Percentiles rank a stretch among this genome's conserved stretches.
phyloP scores from a whole-genome alignment of 176 grass and related monocot species.

The Ampelocalamus luodianensis region DNA sequence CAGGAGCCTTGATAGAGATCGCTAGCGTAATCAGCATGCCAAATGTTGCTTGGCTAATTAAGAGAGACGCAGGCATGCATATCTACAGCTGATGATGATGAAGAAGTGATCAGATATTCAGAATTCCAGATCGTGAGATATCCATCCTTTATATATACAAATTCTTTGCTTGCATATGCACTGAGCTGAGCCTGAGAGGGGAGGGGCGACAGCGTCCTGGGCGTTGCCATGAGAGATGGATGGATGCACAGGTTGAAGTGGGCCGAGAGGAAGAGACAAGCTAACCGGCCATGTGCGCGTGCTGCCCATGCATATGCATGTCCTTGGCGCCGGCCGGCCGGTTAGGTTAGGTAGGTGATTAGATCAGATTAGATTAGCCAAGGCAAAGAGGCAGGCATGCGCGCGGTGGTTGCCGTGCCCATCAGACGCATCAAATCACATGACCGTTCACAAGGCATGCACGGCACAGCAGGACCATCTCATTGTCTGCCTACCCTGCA shows the following conservation, averaged over 20 bases:
- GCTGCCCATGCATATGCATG: neutral
- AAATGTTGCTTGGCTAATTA: neutral
- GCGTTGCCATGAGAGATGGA: neutral
- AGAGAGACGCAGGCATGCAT: neutral
- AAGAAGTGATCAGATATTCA: neutral
- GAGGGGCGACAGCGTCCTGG: neutral
- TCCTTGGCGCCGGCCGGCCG: too few relatives aligned
- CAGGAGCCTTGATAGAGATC: too few relatives aligned
- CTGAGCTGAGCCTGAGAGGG: neutral
- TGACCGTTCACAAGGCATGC: neutral
- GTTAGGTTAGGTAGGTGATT: too few relatives aligned
- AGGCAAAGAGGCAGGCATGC: too few relatives aligned
- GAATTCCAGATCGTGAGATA: neutral
- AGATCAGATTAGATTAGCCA: too few relatives aligned
- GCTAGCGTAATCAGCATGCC: neutral
- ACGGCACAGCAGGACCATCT: constrained; percentile 29
- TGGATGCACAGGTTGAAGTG: neutral
- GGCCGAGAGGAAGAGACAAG: neutral
- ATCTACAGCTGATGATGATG: neutral
- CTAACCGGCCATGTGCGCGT: constrained; percentile 20
- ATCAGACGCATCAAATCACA: constrained; percentile 36
- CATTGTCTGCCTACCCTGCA: neutral
- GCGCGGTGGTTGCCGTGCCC: constrained; percentile 25
- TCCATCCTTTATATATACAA: neutral
- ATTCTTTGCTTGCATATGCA: neutral